A percentile compares a stretch with the other conserved stretches of the same genome.
Evolutionary conservation across 305 asterid species (phyloP).

Genomic region (Solanum chacoense): DNA sequence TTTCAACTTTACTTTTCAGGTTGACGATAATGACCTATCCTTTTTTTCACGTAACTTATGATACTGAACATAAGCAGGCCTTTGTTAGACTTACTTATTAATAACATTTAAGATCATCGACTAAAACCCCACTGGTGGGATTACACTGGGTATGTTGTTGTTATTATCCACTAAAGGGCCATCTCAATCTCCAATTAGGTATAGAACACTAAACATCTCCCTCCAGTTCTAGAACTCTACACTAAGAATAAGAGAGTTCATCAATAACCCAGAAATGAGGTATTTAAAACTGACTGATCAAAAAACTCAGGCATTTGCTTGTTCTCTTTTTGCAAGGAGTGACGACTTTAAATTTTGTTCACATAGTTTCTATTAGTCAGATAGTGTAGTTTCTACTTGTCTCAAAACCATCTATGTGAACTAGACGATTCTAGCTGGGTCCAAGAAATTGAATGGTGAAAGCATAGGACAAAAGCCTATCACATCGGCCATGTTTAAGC

Average conservation of each 20-base stretch:
- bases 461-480: background rate
- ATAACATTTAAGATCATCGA: background rate
- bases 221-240: background rate
- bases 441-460: background rate
- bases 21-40: background rate
- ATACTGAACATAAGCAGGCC: background rate
- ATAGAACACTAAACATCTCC: background rate
- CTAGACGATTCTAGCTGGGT: background rate
- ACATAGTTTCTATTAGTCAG: background rate
- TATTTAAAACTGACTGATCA: background rate
- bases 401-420: background rate
- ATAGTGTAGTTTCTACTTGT: background rate
- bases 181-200: background rate
- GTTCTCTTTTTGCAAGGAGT: background rate
- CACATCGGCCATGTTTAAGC: background rate
- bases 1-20: background rate
- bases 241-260: background rate
- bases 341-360: background rate
- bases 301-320: background rate
- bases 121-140: background rate
- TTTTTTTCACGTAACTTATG: background rate
- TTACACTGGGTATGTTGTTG: background rate
- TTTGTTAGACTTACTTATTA: background rate
- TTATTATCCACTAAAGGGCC: background rate
- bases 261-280: background rate